phyloP scores from a whole-genome alignment of 345 rosid species.

The Trapa incisa region DNA sequence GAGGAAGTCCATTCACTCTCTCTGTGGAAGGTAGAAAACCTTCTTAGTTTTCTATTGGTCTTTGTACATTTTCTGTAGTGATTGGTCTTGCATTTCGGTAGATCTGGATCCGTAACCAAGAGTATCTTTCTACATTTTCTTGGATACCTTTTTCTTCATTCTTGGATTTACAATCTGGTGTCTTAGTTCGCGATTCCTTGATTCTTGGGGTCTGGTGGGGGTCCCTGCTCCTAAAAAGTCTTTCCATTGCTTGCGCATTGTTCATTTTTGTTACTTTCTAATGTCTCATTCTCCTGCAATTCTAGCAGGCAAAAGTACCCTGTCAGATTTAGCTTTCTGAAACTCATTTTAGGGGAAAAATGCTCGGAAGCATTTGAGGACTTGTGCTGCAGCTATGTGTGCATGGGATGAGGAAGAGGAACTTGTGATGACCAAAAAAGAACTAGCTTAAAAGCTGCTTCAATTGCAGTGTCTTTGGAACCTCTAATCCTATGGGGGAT shows the following conservation, averaged over 20 bases:
- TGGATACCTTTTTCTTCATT: not conserved
- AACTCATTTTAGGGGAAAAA: not conserved
- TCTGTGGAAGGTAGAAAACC: not conserved
- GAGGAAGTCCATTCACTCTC: not conserved
- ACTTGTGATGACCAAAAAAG: constrained; percentile 7
- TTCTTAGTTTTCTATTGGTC: not conserved
- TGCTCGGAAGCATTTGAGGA: not conserved
- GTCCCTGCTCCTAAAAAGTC: not conserved
- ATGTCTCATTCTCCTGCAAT: not conserved
- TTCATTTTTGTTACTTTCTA: not conserved
- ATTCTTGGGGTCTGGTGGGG: not conserved
- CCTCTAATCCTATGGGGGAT: constrained; percentile 72
- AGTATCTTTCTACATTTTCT: not conserved
- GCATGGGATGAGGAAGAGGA: constrained; percentile 11
- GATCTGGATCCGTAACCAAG: not conserved
- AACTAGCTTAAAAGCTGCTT: constrained; percentile 22
- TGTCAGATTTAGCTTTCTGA: not conserved
- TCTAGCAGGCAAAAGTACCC: not conserved
- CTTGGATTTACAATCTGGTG: not conserved
- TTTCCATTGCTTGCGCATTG: not conserved
- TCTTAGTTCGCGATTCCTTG: not conserved
- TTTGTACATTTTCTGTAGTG: not conserved
- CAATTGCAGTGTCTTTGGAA: constrained; percentile 21
- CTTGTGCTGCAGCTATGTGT: constrained; percentile 1
- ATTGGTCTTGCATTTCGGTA: not conserved